These are phyloP conservation scores for Leishmania turanica DNA, from an alignment of 208 protist species.

Conservation along the genomic window DNA sequence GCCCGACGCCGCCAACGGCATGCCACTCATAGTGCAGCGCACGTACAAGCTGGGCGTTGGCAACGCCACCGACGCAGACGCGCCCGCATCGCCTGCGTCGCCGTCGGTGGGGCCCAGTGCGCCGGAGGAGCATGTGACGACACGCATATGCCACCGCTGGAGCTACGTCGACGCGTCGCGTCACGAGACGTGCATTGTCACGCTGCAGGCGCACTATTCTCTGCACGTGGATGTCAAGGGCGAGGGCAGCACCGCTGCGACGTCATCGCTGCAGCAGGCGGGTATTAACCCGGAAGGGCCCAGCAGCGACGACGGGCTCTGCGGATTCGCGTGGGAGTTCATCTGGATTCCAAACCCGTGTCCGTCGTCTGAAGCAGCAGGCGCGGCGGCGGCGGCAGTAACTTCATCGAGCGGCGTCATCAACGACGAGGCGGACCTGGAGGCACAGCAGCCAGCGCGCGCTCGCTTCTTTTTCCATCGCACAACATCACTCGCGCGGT, in stretches of 20 bases:
- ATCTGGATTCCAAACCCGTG: slow-evolving; percentile 21
- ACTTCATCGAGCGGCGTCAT: neutral
- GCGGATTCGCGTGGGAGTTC: slow-evolving; percentile 33
- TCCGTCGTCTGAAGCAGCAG: neutral
- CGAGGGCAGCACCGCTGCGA: neutral
- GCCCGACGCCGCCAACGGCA: neutral
- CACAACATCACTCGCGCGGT: slow-evolving; percentile 1
- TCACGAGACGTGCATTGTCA: slow-evolving; percentile 32
- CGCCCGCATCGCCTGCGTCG: neutral
- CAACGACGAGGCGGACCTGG: neutral
- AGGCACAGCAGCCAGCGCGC: neutral
- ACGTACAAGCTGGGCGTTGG: slow-evolving; percentile 7
- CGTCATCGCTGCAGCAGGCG: neutral
- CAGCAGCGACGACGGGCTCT: slow-evolving; percentile 23
- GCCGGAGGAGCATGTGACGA: neutral
- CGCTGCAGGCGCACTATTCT: slow-evolving; percentile 25
- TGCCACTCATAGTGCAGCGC: slow-evolving; percentile 7
- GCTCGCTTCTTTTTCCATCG: slow-evolving; percentile 22
- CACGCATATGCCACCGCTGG: slow-evolving; percentile 29
- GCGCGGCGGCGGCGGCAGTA: neutral
- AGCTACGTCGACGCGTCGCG: slow-evolving; percentile 19
- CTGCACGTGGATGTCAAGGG: slow-evolving; percentile 21
- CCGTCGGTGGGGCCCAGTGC: neutral
- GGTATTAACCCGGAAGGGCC: neutral
- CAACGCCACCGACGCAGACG: neutral